A percentile compares a stretch with the other conserved stretches of the same genome.
phyloP scores from a whole-genome alignment of 163 green algal species.

The Coccomyxa subellipsoidea region DNA sequence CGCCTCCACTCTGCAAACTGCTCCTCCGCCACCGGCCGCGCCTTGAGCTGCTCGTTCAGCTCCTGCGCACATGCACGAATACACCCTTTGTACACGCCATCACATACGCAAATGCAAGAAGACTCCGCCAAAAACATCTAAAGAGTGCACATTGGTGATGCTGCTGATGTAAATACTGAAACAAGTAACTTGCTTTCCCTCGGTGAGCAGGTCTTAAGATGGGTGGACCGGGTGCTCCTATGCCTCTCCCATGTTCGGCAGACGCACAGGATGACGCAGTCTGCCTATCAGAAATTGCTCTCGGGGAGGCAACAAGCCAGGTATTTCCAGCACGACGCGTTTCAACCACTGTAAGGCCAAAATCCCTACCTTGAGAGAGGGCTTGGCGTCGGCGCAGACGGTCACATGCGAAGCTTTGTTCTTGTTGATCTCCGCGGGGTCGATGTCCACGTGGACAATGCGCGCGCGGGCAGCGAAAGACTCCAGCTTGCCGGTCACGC shows the following conservation, averaged over 20 bases:
- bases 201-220: too few species aligned
- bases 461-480: conserved; percentile 83
- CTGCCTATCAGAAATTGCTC: too few species aligned
- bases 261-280: too few species aligned
- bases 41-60: conserved; percentile 79
- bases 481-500: conserved; percentile 98
- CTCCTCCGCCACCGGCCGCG: conserved; percentile 33
- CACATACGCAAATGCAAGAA: too few species aligned
- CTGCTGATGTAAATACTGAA: too few species aligned
- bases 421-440: conserved; percentile 98
- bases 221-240: too few species aligned
- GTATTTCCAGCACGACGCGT: too few species aligned
- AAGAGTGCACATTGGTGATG: too few species aligned
- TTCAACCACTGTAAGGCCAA: too few species aligned
- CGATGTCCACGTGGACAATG: conserved; percentile 99
- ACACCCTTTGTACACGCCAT: neutral
- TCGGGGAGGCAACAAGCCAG: too few species aligned
- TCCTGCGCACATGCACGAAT: neutral
- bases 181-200: too few species aligned
- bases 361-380: conserved; percentile 56
- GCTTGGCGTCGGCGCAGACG: conserved; percentile 78
- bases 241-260: neutral
- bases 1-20: conserved; percentile 59
- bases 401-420: conserved; percentile 95
- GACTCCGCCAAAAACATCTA: too few species aligned